phyloP scores from a whole-genome alignment of 2,329 filamentous ascomycete genomes.

The Hypoxylon sp. region DNA sequence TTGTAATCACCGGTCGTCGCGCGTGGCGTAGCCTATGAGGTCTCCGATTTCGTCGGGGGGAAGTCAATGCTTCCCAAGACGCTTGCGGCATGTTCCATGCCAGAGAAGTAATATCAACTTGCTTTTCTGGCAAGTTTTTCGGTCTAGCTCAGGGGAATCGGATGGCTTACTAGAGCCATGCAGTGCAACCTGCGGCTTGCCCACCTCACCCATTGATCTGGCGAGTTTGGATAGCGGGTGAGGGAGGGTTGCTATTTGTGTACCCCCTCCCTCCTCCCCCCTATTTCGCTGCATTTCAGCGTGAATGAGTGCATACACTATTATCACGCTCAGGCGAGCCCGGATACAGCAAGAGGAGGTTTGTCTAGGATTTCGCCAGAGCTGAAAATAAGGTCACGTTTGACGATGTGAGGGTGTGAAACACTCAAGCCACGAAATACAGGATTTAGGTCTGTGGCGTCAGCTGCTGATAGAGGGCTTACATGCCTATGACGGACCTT shows the following conservation, averaged over 20 bases:
- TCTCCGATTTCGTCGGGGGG: not conserved
- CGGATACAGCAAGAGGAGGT: not conserved
- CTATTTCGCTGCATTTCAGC: not conserved
- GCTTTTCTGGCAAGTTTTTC: not conserved
- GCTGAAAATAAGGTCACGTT: not conserved
- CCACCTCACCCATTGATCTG: not conserved
- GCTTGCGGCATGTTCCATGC: constrained; percentile 6
- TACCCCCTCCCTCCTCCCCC: not conserved
- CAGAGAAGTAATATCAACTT: not conserved
- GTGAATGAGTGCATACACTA: not conserved
- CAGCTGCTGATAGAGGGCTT: not conserved
- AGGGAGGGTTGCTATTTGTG: not conserved
- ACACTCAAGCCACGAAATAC: not conserved
- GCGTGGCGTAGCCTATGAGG: not conserved
- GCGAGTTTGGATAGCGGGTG: not conserved
- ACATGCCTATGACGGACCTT: not conserved
- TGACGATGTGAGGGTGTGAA: not conserved
- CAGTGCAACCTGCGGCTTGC: not conserved
- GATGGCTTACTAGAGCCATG: not conserved
- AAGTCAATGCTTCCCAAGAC: not conserved
- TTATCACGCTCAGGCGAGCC: not conserved
- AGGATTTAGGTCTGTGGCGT: not conserved
- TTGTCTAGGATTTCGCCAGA: not conserved
- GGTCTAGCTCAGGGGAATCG: not conserved
- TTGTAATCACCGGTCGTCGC: not conserved